Evolutionary conservation across 257 asterid species (phyloP), one percentile per base, ranked within the genome.

Genomic region (Paraleonurus japonicus): DNA sequence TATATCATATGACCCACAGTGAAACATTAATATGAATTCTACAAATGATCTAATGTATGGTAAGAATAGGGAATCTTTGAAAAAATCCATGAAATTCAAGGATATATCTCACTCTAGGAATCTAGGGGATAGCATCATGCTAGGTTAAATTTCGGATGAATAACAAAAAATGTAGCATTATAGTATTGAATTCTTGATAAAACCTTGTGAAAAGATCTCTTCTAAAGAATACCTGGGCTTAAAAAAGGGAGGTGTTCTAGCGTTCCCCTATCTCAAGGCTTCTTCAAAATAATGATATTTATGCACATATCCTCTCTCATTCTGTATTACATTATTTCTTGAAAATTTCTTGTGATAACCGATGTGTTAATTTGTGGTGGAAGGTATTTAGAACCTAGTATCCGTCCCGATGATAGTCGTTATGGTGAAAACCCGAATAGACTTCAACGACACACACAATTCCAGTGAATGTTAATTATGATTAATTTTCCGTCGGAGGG

Each of bases 381-480:
- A 83, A 94, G 99, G 81, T 94, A 94, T 75, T 90, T 89, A 60
- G 99, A 94, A 79, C 99, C 99, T 71, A 91, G 99, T 81, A 83
- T 94, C 80, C 88, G 99, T 39, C 99, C 99, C 4, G 98, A 95
- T 78, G 99, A 95, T 78, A 95, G 99, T 74, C 96, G 99, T 28
- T 95, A 95, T 80, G 99, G 99, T 78, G 97, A 95, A 85, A 95
- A 91, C 73, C 99, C 99, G 17, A 95, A 95, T 75, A 87, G 99
- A 80, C 99, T 95, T 82, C 99, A 91, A 75, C 87, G 96, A 47
- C 99, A 95, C 81, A 95, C 99, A 50, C 99, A 95, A 74, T 92
- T 95, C 69, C 99, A 91, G 99, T 89, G 73, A 68, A 28, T 67
- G 63, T 64, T 64, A 16, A 61, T 32, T 55, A 55, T 72, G 59